Evolutionary conservation across 2,329 filamentous ascomycete genomes (phyloP), one percentile per base, ranked within the genome.

Genomic region (Alternaria angustiovoidea): DNA sequence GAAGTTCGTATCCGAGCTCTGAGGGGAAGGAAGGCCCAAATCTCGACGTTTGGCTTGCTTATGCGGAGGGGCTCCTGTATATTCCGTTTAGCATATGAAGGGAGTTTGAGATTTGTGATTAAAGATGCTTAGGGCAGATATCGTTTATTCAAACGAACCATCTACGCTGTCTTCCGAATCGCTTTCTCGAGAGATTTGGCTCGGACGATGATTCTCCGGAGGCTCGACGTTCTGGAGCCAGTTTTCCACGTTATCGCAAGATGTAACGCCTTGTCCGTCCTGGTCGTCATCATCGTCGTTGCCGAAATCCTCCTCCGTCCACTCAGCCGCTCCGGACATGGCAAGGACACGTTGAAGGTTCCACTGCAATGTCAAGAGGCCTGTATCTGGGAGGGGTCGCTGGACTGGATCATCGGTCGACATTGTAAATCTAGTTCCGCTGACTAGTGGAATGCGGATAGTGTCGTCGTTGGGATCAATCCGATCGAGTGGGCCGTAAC

Each of bases 301-400:
- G 42, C 56, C 56, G 36, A 62, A 61, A 34, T 62, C 61, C 39
- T 66, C 54, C 38, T 68, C 63, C 32, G 46, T 61, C 65, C 65
- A 66, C 30, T 48, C 56, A 54, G 62, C 66, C 24, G 58, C 64
- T 52, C 64, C 62, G 16, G 66, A 63, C 60, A 66, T 68, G 26
- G 66, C 66, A 39, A 68, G 52, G 42, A 68, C 52, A 47, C 66
- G 64, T 34, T 68, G 59, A 41, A 68, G 59, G 48, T 66, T 57
- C 64, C 66, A 68, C 51, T 68, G 66, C 43, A 68, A 36, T 51
- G 55, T 51, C 41, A 68, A 42, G 26, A 68, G 64, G 59, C 64
- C 63, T 44, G 61, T 44, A 54, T 68, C 65, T 32, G 63, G 65
- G 53, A 68, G 61, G 32, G 59, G 65, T 59, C 43, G 61, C 9